Evolutionary conservation across 2,329 filamentous ascomycete genomes (phyloP).

Genomic region (Teratosphaeria zuluensis): DNA sequence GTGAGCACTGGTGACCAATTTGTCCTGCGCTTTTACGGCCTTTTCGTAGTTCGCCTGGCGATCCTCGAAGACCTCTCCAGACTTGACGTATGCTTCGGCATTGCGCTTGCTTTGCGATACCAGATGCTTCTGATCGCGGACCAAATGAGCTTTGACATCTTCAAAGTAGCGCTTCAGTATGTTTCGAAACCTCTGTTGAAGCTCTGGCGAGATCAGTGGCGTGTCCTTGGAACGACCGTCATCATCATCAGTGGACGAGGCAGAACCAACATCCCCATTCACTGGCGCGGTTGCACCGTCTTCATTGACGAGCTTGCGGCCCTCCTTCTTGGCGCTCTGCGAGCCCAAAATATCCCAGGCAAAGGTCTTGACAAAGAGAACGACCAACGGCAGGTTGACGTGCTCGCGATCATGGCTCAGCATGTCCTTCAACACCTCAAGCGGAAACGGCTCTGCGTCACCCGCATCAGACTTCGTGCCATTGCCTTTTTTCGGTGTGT

Average conservation of each 20-base stretch:
- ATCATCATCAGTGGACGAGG: conserved; percentile 43
- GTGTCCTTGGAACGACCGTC: conserved; percentile 50
- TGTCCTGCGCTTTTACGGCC: conserved; percentile 83
- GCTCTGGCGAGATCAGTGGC: conserved; percentile 63
- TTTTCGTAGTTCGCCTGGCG: conserved; percentile 94
- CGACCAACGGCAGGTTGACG: conserved; percentile 78
- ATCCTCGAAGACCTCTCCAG: conserved; percentile 95
- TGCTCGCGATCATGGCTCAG: conserved; percentile 91
- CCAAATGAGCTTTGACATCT: conserved; percentile 78
- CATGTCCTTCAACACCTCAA: conserved; percentile 96
- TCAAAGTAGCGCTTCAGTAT: conserved; percentile 84
- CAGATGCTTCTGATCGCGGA: conserved; percentile 87
- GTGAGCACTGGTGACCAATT: conserved; percentile 81
- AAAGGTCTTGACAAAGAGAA: conserved; percentile 92
- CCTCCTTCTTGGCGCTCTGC: conserved; percentile 59
- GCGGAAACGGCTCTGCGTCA: conserved; percentile 80
- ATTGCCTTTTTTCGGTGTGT: conserved; percentile 56
- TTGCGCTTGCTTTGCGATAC: conserved; percentile 83
- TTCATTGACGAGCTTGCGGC: conserved; percentile 74
- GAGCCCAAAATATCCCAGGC: conserved; percentile 90
- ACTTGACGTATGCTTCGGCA: conserved; percentile 96
- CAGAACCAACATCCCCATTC: conserved; percentile 43
- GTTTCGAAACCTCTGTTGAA: conserved; percentile 77
- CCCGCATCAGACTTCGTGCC: conserved; percentile 47
- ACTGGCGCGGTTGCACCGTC: conserved; percentile 56